phyloP scores from a whole-genome alignment of 2,329 filamentous ascomycete genomes.

The Aspergillus spinulosporus region DNA sequence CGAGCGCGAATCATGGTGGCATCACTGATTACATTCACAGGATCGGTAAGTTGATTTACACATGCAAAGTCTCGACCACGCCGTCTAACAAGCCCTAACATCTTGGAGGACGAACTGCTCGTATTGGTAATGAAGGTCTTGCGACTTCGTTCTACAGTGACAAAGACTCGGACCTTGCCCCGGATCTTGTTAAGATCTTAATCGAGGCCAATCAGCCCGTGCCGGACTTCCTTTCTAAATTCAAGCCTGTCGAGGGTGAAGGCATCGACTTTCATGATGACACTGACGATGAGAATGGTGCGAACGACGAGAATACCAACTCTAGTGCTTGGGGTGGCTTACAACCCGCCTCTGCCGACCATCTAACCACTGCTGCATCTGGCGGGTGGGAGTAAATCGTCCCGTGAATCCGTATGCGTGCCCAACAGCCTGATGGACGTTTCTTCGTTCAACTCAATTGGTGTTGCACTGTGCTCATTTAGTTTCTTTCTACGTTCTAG shows the following conservation, averaged over 20 bases:
- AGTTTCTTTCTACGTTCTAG: too few relatives aligned
- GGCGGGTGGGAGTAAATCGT: conserved; percentile 6
- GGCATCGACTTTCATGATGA: conserved; percentile 56
- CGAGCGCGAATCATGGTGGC: conserved; percentile 71
- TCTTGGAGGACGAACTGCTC: conserved; percentile 75
- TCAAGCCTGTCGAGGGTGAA: conserved; percentile 47
- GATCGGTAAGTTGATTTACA: conserved; percentile 64
- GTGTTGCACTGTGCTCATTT: too few relatives aligned
- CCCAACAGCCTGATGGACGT: too few relatives aligned
- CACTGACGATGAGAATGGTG: conserved; percentile 45
- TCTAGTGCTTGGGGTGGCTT: conserved; percentile 22
- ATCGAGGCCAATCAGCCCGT: conserved; percentile 76
- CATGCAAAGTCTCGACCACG: not conserved
- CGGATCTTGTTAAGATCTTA: conserved; percentile 75
- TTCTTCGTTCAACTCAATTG: too few relatives aligned
- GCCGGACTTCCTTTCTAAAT: conserved; percentile 75
- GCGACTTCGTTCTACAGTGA: conserved; percentile 84
- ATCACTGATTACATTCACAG: conserved; percentile 93
- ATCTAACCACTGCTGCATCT: not conserved
- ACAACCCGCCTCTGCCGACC: conserved; percentile 15
- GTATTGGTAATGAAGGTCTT: conserved; percentile 82
- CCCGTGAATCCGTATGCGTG: too few relatives aligned
- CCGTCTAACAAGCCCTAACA: not conserved
- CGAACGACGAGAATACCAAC: conserved; percentile 11
- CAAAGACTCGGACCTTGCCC: conserved; percentile 72